A percentile compares a stretch with the other conserved stretches of the same genome.
Evolutionary conservation across 371 early-diverging fungal species (phyloP).

Genomic region (Hamiltosporidium tvaerminnensis): DNA sequence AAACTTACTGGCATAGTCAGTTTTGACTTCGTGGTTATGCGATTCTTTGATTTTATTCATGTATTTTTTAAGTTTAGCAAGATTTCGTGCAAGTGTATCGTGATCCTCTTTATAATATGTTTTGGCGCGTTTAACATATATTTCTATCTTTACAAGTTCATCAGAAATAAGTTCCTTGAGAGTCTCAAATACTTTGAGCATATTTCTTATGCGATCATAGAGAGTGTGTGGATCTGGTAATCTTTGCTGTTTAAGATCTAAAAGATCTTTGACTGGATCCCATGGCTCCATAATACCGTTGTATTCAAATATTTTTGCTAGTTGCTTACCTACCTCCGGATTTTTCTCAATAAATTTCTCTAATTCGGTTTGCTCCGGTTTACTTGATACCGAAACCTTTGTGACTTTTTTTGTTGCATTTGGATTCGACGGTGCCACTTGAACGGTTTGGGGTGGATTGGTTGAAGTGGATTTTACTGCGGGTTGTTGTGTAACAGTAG

Average conservation of each 20-base stretch:
- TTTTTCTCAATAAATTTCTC: background rate
- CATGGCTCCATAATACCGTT: slow-evolving; percentile 26
- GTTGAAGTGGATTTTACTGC: too few species aligned
- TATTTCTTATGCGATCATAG: slow-evolving; percentile 15
- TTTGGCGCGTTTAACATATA: slow-evolving; percentile 27
- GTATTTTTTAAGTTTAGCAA: slow-evolving; percentile 9
- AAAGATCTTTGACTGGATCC: slow-evolving; percentile 19
- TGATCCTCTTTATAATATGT: slow-evolving; percentile 20
- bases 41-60: slow-evolving; percentile 12
- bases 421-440: background rate
- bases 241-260: slow-evolving; percentile 7
- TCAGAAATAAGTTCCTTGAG: slow-evolving; percentile 26
- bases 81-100: slow-evolving; percentile 13
- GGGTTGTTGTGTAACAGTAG: too few species aligned
- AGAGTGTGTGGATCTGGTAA: slow-evolving; percentile 27
- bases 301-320: slow-evolving; percentile 21
- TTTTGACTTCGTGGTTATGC: slow-evolving; percentile 7
- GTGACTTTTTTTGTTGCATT: background rate
- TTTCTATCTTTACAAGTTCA: slow-evolving; percentile 23
- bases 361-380: background rate
- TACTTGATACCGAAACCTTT: background rate
- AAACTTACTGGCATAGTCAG: slow-evolving; percentile 23
- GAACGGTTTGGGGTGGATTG: background rate
- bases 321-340: slow-evolving; percentile 3
- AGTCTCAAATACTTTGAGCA: slow-evolving; percentile 23